A percentile compares a stretch with the other conserved stretches of the same genome.
phyloP scores from a whole-genome alignment of 169 alveolate species.

The Eimeria tenella region DNA sequence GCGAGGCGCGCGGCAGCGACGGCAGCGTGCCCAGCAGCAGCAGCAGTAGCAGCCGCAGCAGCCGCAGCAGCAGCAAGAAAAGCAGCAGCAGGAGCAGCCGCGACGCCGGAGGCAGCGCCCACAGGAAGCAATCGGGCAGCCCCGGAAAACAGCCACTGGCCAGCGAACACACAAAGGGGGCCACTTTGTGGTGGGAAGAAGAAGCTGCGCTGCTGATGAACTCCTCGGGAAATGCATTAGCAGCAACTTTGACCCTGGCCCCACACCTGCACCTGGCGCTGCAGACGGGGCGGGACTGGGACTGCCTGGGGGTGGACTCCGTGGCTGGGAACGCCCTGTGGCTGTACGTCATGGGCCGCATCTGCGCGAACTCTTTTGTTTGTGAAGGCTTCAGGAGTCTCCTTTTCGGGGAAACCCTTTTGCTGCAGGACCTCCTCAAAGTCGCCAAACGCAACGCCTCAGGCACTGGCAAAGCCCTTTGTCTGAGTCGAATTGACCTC shows the following conservation, averaged over 20 bases:
- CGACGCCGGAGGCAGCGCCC: neutral
- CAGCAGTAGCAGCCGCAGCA: neutral
- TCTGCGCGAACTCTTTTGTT: neutral
- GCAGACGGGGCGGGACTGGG: slow-evolving; percentile 21
- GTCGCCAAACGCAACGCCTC: slow-evolving; percentile 7
- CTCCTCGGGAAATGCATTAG: neutral
- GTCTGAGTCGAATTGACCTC: neutral
- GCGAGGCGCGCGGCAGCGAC: neutral
- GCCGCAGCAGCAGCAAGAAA: neutral
- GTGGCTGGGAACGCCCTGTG: slow-evolving; percentile 2
- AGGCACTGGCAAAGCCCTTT: slow-evolving; percentile 1
- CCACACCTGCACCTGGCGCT: slow-evolving; percentile 13
- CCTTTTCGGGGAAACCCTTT: neutral
- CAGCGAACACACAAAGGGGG: neutral
- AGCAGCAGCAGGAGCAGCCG: neutral
- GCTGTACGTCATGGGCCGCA: slow-evolving; percentile 22
- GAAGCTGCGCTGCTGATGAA: neutral
- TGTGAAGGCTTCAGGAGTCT: slow-evolving; percentile 17
- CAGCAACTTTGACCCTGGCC: neutral
- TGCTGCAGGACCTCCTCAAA: neutral
- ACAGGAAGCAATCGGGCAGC: neutral
- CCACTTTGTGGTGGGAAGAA: neutral
- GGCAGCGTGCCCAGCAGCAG: neutral
- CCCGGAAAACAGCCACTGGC: neutral
- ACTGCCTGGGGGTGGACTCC: neutral